These are phyloP conservation scores for Cystoisospora suis DNA, from an alignment of 169 alveolate genomes.

Conservation along the genomic window DNA sequence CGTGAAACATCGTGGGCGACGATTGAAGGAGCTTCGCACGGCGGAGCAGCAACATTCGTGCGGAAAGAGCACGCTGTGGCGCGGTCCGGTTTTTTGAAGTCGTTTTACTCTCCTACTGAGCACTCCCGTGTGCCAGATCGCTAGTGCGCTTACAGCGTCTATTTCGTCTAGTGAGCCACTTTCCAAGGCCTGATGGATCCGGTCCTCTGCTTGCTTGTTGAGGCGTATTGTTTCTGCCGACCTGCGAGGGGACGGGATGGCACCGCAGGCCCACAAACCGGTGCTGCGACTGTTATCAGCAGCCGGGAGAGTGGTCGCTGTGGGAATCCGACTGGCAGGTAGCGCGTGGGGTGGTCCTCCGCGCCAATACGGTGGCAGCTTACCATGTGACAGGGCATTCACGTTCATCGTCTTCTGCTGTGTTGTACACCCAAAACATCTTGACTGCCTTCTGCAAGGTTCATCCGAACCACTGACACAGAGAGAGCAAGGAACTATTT, in stretches of 20 bases:
- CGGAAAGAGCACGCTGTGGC: no score
- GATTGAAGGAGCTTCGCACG: no score
- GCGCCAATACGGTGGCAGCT: not conserved
- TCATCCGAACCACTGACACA: no score
- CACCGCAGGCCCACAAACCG: not conserved
- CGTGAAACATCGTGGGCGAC: no score
- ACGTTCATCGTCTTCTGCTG: conserved; percentile 23
- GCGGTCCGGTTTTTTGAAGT: no score
- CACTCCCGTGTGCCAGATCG: not conserved
- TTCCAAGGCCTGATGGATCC: not conserved
- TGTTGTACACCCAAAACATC: not conserved
- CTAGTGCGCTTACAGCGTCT: not conserved
- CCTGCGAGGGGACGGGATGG: not conserved
- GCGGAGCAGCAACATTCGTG: no score
- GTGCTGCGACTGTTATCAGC: not conserved
- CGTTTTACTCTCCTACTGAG: not conserved
- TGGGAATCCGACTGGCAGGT: not conserved
- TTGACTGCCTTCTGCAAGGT: conserved; percentile 26
- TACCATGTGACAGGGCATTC: conserved; percentile 48
- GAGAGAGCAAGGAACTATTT: no score
- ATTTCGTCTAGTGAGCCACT: not conserved
- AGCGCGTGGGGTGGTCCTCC: not conserved
- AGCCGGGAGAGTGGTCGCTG: not conserved
- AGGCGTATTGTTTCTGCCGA: not conserved
- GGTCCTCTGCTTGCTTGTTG: not conserved